These are phyloP conservation scores for Saprolegnia parasitica DNA, from an alignment of 352 stramenopile species.

Conservation along the genomic window DNA sequence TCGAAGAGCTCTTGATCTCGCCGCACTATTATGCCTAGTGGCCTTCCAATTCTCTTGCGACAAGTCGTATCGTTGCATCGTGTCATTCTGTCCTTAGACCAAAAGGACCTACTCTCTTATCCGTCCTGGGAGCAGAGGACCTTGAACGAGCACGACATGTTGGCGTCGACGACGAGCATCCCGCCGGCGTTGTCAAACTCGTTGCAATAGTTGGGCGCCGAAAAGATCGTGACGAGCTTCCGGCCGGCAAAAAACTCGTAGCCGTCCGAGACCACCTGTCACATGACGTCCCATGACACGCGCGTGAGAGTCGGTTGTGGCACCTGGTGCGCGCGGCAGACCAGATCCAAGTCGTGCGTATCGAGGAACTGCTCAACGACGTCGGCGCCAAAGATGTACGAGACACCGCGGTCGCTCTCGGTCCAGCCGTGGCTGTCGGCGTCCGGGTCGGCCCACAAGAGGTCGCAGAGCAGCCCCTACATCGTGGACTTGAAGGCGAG, in stretches of 20 bases:
- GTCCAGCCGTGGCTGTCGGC: conserved; percentile 90
- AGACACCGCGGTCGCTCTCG: conserved; percentile 96
- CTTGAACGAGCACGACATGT: conserved; percentile 76
- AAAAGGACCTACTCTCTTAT: neutral
- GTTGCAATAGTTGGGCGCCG: conserved; percentile 99
- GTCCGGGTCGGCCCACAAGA: conserved; percentile 86
- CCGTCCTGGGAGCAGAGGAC: conserved; percentile 51
- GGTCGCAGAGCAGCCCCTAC: conserved; percentile 69
- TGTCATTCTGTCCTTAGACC: too few species aligned
- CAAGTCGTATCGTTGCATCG: too few species aligned
- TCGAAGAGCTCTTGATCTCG: conserved; percentile 72
- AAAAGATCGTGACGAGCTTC: conserved; percentile 99
- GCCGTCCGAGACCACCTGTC: conserved; percentile 96
- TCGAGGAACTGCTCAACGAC: conserved; percentile 97
- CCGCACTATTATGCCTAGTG: conserved; percentile 64
- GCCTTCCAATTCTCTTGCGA: too few species aligned
- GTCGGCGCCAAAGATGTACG: conserved; percentile 98
- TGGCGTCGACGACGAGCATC: conserved; percentile 75
- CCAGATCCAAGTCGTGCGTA: conserved; percentile 95
- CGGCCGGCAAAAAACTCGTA: conserved; percentile 99
- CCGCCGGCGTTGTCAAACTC: conserved; percentile 99
- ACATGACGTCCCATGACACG: conserved; percentile 7
- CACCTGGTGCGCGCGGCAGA: conserved; percentile 98
- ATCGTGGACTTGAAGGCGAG: neutral
- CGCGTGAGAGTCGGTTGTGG: neutral